Conservation (phyloP, 2,329 filamentous ascomycete genomes). For the Orbilia quercus region DNA sequence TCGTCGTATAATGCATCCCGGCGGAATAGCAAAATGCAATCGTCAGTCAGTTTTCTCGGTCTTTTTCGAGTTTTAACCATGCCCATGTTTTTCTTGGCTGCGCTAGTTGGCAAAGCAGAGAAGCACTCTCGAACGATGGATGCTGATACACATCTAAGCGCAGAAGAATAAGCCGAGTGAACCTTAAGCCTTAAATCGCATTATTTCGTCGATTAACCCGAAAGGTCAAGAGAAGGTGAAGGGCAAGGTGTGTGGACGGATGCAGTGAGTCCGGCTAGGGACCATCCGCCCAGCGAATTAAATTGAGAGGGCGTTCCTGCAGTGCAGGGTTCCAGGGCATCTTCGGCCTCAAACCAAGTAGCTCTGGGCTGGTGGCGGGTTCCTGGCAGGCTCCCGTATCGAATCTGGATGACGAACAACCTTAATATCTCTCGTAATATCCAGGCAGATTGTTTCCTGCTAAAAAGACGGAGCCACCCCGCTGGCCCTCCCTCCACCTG, state of each 20-base stretch:
- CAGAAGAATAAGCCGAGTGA: conserved; percentile 13
- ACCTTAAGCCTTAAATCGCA: conserved; percentile 22
- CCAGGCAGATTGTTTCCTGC: conserved; percentile 16
- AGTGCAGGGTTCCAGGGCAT: conserved; percentile 30
- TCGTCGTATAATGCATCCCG: conserved; percentile 33
- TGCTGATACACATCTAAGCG: conserved; percentile 19
- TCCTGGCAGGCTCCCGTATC: conserved; percentile 7
- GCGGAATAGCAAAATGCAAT: conserved; percentile 31
- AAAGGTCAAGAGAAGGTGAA: conserved; percentile 31
- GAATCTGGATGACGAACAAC: conserved; percentile 49
- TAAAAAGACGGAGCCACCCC: conserved; percentile 32
- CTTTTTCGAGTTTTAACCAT: background rate
- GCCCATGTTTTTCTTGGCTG: conserved; percentile 34
- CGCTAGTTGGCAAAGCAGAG: conserved; percentile 22
- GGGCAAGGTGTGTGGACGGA: conserved; percentile 41
- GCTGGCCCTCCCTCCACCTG: conserved; percentile 40
- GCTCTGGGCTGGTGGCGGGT: no score
- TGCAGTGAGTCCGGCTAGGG: conserved; percentile 44
- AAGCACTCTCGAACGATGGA: background rate
- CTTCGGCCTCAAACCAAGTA: conserved; percentile 22
- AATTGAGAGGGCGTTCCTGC: conserved; percentile 36
- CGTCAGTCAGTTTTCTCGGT: conserved; percentile 30
- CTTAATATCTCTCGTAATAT: conserved; percentile 31
- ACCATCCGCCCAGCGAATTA: conserved; percentile 33
- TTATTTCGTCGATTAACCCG: conserved; percentile 33